Conservation (phyloP, 2,329 filamentous ascomycete genomes). For the Periconia macrospinosa region DNA sequence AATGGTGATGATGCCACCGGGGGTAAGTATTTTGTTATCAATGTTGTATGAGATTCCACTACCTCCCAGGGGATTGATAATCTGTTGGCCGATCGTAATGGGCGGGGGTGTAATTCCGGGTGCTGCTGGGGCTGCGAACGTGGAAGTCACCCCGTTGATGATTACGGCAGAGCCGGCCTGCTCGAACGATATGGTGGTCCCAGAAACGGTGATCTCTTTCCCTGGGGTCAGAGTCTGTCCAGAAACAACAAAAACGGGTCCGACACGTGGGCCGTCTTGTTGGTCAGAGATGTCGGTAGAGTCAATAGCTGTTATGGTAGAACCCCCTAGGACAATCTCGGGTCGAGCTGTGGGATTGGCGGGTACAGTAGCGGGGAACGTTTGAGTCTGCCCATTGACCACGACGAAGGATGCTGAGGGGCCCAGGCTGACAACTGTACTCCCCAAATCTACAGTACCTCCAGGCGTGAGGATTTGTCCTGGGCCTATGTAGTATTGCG, state of each 20-base stretch:
- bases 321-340: conserved; percentile 28
- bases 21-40: conserved; percentile 40
- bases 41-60: conserved; percentile 42
- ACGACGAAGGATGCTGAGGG: conserved; percentile 44
- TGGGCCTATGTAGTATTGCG: conserved; percentile 47
- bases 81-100: conserved; percentile 31
- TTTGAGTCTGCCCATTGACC: conserved; percentile 41
- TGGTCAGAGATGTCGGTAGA: conserved; percentile 7
- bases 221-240: conserved; percentile 44
- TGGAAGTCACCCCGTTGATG: conserved; percentile 39
- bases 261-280: background rate
- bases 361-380: conserved; percentile 27
- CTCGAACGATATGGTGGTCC: conserved; percentile 36
- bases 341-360: conserved; percentile 21
- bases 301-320: conserved; percentile 27
- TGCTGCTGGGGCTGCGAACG: conserved; percentile 28
- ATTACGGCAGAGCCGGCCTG: conserved; percentile 34
- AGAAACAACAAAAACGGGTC: conserved; percentile 40
- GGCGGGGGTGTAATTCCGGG: conserved; percentile 28
- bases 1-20: conserved; percentile 39
- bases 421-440: conserved; percentile 44
- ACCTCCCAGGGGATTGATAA: conserved; percentile 32
- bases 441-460: conserved; percentile 43
- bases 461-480: conserved; percentile 43
- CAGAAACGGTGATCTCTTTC: conserved; percentile 34